Base-by-base conservation (phyloP, 2,329 filamentous ascomycete species). In the Fusarium xylarioides region DNA sequence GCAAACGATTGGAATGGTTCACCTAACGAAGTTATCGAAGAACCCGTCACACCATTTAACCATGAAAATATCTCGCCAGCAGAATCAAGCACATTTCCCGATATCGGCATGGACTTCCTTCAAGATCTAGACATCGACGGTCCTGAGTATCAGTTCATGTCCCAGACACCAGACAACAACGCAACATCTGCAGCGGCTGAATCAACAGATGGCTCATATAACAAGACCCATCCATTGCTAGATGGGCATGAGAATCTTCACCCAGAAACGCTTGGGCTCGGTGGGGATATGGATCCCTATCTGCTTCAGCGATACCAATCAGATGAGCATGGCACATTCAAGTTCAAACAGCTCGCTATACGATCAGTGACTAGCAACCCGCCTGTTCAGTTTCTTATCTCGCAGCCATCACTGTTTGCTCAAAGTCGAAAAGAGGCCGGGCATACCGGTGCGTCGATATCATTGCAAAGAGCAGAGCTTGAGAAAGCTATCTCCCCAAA, bases 251-350 rank as follows among this genome's bases (percentile, higher is more conserved):
- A 64, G 2, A 60, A 50, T 2, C 8, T 64, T 1, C 19, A 61
- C 2, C 61, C 55, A 10, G 61, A 64, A 43, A 64, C 30, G 2
- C 61, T 64, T 12, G 61, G 61, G 5, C 16, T 42, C 6, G 61
- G 35, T 10, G 61, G 44, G 19, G 61, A 61, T 6, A 64, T 64
- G 61, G 61, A 64, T 26, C 61, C 61, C 12, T 64, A 52, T 11
- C 8, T 64, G 2, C 32, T 64, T 1, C 61, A 50, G 2, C 61
- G 30, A 3, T 64, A 64, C 5, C 44, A 37, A 11, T 43, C 55
- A 4, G 55, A 64, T 5, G 55, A 64, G 4, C 37, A 64, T 1
- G 61, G 55, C 1, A 44, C 61, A 0, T 52, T 64, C 23, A 64
- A 64, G 18, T 64, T 64, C 16, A 64, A 64, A 2, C 55, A 61